Percentiles rank a stretch among this genome's conserved stretches.
These are phyloP conservation scores for Triticum turgidum DNA, from an alignment of 176 grass and related monocot species.

Conservation along the genomic window DNA sequence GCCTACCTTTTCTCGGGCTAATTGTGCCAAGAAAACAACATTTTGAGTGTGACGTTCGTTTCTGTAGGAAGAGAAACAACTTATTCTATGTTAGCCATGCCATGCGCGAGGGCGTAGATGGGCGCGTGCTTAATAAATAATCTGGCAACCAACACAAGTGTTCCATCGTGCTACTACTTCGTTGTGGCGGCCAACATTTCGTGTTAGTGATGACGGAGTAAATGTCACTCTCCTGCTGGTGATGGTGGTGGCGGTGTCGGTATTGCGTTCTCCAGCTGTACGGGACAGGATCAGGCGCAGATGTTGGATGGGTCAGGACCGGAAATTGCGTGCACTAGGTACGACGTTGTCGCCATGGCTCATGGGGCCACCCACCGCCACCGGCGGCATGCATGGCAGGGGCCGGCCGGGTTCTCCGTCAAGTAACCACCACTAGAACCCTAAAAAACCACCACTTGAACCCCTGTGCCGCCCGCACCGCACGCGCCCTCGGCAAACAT, in stretches of 20 bases:
- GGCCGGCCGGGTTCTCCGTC: too few relatives aligned
- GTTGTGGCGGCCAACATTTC: background rate
- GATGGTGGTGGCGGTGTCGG: background rate
- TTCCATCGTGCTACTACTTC: background rate
- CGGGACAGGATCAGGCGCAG: background rate
- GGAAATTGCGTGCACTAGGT: background rate
- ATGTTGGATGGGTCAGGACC: background rate
- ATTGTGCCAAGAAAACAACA: background rate
- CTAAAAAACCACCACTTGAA: too few relatives aligned
- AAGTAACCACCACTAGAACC: too few relatives aligned
- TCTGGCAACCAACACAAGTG: background rate
- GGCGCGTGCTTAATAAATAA: background rate
- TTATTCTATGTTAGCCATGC: constrained; percentile 2
- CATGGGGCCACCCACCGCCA: too few relatives aligned
- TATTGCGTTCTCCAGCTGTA: background rate
- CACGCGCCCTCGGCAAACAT: too few relatives aligned
- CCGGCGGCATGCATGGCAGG: too few relatives aligned
- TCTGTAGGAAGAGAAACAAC: background rate
- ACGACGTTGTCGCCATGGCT: too few relatives aligned
- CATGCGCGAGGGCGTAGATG: background rate
- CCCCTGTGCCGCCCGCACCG: too few relatives aligned
- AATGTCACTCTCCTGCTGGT: background rate
- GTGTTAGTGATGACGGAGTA: background rate
- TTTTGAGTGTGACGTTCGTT: background rate
- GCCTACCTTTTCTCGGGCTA: background rate